Evolutionary conservation across 331 rosid species (phyloP), one percentile per base, ranked within the genome.

Genomic region (Prunus yedoensis): DNA sequence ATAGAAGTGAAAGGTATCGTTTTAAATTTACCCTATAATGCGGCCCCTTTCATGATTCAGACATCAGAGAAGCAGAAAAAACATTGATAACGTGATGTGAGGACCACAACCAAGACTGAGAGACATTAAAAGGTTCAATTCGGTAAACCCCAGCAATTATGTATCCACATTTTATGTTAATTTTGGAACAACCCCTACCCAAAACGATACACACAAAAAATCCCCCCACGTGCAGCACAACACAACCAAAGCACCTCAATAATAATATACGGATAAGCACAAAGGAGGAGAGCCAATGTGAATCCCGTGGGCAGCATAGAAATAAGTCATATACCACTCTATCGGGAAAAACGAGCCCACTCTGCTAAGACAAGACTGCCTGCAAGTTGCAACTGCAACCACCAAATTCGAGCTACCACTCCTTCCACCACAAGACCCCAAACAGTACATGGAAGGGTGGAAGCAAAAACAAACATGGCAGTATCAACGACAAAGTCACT

Each of bases 161-260:
- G 11, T 1, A 57, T 57, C 16, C 62, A 21, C 62, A 21, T 21
- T 3, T 21, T 57, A n/a, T 20, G 14, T 20, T 10, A n/a, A 57
- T 8, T 56, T 56, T 57, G 62, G 30, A 21, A 57, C 16, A 21
- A 56, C 4, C 62, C n/a, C 15, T 38, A 38, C 43, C 0, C 43
- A 5, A 21, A 47, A 57, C 23, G 23, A 14, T 52, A 15, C 35
- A 21, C 11, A 25, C 1, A 75, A 51, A 2, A 25, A 64, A 38
- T 11, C 51, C 54, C 13, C 45, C 71, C 79, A 75, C 73, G 78
- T 75, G 83, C 43, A 57, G 70, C 30, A 20, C 70, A 8, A 25
- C 43, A 5, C 8, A 38, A 38, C 43, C 43, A 38, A 21, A 38
- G 43, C 43, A 38, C 75, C 78, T 9, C 18, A 10, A 1, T 21